Conservation (phyloP, 140 eudicot species). For the Anethum foeniculum region DNA sequence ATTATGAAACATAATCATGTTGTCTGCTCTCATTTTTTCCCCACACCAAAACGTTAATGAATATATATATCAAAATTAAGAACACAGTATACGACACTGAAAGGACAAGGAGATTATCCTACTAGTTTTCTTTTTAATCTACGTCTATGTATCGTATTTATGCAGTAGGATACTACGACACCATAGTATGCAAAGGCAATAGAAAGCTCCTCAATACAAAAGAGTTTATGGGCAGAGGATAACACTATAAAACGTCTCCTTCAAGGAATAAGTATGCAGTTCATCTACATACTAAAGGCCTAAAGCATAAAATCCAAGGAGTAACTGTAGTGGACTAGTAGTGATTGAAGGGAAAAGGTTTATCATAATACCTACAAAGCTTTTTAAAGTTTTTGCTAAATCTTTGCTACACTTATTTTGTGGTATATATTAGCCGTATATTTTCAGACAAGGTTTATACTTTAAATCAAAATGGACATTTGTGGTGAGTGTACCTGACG, state of each 20-base stretch:
- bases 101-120: neutral
- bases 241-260: neutral
- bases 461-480: conserved; percentile 13
- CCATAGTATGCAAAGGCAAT: neutral
- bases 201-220: neutral
- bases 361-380: neutral
- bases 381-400: neutral
- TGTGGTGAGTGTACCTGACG: conserved; percentile 57
- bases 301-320: neutral
- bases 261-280: neutral
- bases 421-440: neutral
- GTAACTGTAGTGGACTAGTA: neutral
- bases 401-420: neutral
- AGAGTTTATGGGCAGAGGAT: neutral
- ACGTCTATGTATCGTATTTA: neutral
- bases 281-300: neutral
- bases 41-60: neutral
- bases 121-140: neutral
- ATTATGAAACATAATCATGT: neutral
- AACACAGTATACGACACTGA: neutral
- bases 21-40: neutral
- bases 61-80: neutral
- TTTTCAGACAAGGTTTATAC: neutral
- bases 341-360: neutral
- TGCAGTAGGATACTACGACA: neutral